Evolutionary conservation across 306 rosid genomes (phyloP), one percentile per base, ranked within the genome.

Genomic region (Rubus idaeus): DNA sequence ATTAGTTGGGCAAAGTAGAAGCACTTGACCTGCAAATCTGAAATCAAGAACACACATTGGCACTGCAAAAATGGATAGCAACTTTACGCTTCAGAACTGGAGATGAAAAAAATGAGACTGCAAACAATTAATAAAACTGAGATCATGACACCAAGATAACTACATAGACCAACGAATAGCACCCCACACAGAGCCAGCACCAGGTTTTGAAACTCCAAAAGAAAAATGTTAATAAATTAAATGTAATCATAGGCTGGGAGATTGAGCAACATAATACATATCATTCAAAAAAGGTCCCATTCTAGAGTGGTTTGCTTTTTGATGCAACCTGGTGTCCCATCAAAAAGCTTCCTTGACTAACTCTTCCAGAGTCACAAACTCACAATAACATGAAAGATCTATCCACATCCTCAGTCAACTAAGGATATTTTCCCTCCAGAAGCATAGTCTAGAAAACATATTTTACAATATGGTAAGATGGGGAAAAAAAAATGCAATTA

Each of bases 1-100:
- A 65, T 66, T 50, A 64, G 71, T 39, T 46, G 17, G 26, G 75
- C 41, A 52, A 21, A 53, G 74, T 53, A 64, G 75, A 76, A 61
- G 53, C 4, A 11, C n/a, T 6, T 16, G 16, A 17, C 6, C 73
- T 14, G 50, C 35, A 81, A 30, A 63, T 70, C 44, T 11, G 63
- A 49, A 75, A 75, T 26, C 42, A 7, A 56, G 30, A 58, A 71
- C 66, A 82, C 56, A 68, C 69, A 45, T 17, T 53, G 23, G 30
- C 21, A 30, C 46, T 45, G 17, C 20, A 63, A 49, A 41, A 18
- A 30, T 35, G 49, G 37, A 12, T 12, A n/a, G 21, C 69, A 57
- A 45, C 62, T 35, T 21, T 35, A 37, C 10, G 56, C 14, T 78
- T 10, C 6, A 60, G 60, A 58, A 61, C 37, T 57, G 3, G 70